Conservation (phyloP, 495 filamentous ascomycete genomes). For the Neurospora pannonica region DNA sequence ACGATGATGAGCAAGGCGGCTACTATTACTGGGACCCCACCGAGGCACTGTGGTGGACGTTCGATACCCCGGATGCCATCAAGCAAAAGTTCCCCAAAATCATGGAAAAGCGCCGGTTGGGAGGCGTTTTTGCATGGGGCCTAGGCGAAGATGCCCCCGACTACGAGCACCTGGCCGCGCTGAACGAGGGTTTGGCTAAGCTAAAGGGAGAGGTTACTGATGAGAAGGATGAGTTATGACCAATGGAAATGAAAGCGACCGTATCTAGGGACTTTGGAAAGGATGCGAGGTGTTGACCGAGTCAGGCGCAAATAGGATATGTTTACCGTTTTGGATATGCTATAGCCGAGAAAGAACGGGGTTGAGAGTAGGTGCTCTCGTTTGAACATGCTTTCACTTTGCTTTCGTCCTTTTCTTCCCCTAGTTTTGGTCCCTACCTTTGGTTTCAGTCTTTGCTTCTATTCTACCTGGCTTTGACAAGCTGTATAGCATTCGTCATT, state of each 20-base stretch:
- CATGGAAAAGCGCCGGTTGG: constrained; percentile 47
- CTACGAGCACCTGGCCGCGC: constrained; percentile 49
- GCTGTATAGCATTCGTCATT: not conserved
- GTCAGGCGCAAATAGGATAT: not conserved
- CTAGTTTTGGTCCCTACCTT: not conserved
- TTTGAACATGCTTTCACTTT: not conserved
- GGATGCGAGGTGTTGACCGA: not conserved
- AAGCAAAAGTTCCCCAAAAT: constrained; percentile 53
- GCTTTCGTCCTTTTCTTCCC: not conserved
- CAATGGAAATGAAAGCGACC: not conserved
- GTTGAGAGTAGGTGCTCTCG: not conserved
- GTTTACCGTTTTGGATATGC: not conserved
- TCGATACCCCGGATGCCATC: constrained; percentile 58
- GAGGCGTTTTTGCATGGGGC: constrained; percentile 66
- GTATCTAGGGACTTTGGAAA: not conserved
- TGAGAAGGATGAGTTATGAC: constrained; percentile 19
- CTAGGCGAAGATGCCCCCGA: constrained; percentile 59
- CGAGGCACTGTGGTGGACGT: constrained; percentile 61
- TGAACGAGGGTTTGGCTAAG: constrained; percentile 31
- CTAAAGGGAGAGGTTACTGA: not conserved
- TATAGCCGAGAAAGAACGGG: not conserved
- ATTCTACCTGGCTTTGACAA: not conserved
- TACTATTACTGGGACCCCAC: constrained; percentile 59
- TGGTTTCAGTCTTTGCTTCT: not conserved
- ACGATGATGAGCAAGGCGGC: constrained; percentile 51